These are phyloP conservation scores for Boletus pseudopeckii DNA, from an alignment of 768 basidiomycete species.

Conservation along the genomic window DNA sequence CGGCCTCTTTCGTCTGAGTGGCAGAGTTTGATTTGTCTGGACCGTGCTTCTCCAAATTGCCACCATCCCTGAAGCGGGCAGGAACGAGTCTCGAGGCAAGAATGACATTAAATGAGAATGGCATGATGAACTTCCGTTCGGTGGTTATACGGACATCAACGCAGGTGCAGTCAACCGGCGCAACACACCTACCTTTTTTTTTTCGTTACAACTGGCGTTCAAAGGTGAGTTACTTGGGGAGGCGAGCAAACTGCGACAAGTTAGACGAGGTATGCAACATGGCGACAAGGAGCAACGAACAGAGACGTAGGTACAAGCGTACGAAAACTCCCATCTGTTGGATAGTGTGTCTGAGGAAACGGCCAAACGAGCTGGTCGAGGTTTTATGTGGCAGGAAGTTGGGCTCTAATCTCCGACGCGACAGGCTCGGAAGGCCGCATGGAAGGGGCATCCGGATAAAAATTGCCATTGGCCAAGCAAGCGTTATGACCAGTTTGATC, in stretches of 20 bases:
- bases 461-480: conserved; percentile 20
- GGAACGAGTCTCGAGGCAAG: conserved; percentile 22
- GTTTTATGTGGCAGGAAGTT: conserved; percentile 21
- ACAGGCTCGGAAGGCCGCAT: conserved; percentile 21
- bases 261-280: conserved; percentile 7
- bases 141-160: conserved; percentile 12
- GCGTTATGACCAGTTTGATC: conserved; percentile 7
- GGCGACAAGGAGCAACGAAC: conserved; percentile 15
- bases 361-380: neutral
- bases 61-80: conserved; percentile 17
- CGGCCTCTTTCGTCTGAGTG: conserved; percentile 17
- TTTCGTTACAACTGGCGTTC: conserved; percentile 12
- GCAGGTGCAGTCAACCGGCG: neutral
- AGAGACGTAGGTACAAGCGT: conserved; percentile 27
- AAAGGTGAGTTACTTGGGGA: conserved; percentile 31
- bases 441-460: conserved; percentile 3
- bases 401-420: conserved; percentile 25
- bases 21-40: conserved; percentile 22
- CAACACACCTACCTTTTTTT: conserved; percentile 12
- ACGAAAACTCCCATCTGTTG: conserved; percentile 35
- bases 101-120: conserved; percentile 18
- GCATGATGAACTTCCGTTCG: conserved; percentile 19
- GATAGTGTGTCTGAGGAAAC: conserved; percentile 23
- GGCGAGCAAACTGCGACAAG: conserved; percentile 20
- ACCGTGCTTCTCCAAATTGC: conserved; percentile 17